Base-by-base conservation (phyloP, 2,329 filamentous ascomycete species). In the Trichoderma atrobrunneum region DNA sequence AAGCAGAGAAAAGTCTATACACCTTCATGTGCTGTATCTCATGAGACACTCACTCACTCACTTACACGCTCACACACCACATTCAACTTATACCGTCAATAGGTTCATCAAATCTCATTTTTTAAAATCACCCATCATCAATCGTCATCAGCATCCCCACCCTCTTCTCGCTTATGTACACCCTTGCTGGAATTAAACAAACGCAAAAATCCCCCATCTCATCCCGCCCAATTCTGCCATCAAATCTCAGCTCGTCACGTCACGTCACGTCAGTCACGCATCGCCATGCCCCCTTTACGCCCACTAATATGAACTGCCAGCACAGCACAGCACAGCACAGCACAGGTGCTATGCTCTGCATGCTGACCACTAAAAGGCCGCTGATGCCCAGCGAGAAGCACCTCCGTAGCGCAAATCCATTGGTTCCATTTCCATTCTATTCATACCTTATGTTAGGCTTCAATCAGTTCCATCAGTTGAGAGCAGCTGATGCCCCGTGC, bases 181-280 rank as follows among this genome's bases (percentile, higher is more conserved):
- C 34, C 24, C 54, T 30, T 67, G 64, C 30, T 39, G 18, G 57
- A 24, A 14, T 32, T 60, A 32, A 34, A 14, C 57, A 30, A 3
- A 54, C 48, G 48, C 43, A 64, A 51, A 51, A 30, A 32, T 39
- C 36, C 60, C 61, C 61, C 59, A 64, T 64, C 16, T n/a, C n/a
- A 26, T 51, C 43, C 61, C 36, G 36, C 61, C 8, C 56, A 59
- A 32, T 32, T 28, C 36, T 60, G 10, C 60, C 60, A 28, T 63
- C 60, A 54, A 34, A 57, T 67, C 48, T 57, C 48, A 57, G 51
- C 64, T 67, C 51, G 51, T 68, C 65, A 21, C 48, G 65, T 68
- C 65, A 67, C 62, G 28, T 56, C 63, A 56, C 66, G 66, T 43
- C 36, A 24, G 56, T 43, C 36, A 32, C 26, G 36, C 61, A 64